Percentiles rank a stretch among this genome's conserved stretches.
Evolutionary conservation across 495 filamentous ascomycete species (phyloP).

Genomic region (Tuber calosporum): DNA sequence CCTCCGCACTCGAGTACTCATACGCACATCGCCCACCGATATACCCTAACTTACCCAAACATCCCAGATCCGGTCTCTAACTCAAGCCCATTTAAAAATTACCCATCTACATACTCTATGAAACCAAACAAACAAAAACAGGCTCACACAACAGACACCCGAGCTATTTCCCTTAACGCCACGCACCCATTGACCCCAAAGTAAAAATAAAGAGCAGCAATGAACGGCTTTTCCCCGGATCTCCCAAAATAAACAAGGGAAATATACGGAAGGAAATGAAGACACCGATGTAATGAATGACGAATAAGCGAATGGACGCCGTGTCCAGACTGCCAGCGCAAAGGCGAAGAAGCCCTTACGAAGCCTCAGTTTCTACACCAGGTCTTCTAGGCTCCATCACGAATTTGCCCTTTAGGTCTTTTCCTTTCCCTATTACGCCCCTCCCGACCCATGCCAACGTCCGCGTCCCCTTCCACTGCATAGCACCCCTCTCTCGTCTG

Average conservation of each 20-base stretch:
- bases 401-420: constrained; percentile 50
- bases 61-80: background rate
- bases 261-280: background rate
- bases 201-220: background rate
- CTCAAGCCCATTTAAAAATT: background rate
- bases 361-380: constrained; percentile 31
- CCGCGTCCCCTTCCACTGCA: constrained; percentile 73
- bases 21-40: background rate
- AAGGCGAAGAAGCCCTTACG: constrained; percentile 1
- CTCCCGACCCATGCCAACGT: constrained; percentile 65
- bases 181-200: background rate
- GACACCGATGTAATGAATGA: background rate
- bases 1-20: background rate
- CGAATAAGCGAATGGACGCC: background rate
- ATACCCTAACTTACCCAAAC: background rate
- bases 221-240: background rate
- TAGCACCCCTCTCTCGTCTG: constrained; percentile 62
- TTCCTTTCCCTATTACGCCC: constrained; percentile 57
- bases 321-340: background rate
- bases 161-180: background rate
- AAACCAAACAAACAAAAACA: background rate
- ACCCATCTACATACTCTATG: background rate
- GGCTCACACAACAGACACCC: background rate
- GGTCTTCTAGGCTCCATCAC: constrained; percentile 45
- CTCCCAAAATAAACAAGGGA: background rate